Conservation (phyloP, 805 yeast genomes). For the Wickerhamiella sergipiensis region DNA sequence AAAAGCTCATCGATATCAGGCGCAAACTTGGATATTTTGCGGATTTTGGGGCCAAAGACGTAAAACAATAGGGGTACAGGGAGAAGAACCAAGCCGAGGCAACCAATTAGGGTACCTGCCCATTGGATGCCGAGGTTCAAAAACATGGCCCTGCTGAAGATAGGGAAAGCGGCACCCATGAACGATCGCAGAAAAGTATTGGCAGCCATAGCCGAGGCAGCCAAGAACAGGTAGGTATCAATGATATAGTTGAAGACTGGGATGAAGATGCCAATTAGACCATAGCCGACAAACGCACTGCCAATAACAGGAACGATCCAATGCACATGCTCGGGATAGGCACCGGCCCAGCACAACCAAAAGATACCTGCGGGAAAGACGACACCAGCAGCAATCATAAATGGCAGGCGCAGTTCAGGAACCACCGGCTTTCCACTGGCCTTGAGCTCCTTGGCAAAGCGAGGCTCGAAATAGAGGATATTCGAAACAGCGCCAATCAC, state of each 20-base stretch:
- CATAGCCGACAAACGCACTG: conserved; percentile 37
- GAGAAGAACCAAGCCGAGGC: conserved; percentile 39
- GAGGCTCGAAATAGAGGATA: conserved; percentile 38
- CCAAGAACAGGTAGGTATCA: conserved; percentile 42
- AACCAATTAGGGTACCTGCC: conserved; percentile 65
- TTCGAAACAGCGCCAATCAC: conserved; percentile 40
- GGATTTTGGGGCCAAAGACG: conserved; percentile 41
- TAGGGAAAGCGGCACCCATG: conserved; percentile 57
- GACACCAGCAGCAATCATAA: conserved; percentile 61
- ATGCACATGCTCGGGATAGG: conserved; percentile 47
- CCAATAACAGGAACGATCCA: conserved; percentile 48
- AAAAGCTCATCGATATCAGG: conserved; percentile 1
- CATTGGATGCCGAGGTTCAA: conserved; percentile 53
- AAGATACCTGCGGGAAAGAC: conserved; percentile 65
- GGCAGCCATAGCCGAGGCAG: conserved; percentile 54
- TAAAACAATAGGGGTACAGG: conserved; percentile 59
- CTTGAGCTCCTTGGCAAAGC: conserved; percentile 33
- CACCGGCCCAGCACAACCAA: conserved; percentile 82
- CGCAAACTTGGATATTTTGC: conserved; percentile 48
- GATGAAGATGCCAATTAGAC: conserved; percentile 42
- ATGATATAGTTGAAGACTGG: conserved; percentile 48
- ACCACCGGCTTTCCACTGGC: conserved; percentile 44
- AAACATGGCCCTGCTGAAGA: conserved; percentile 64
- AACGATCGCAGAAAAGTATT: conserved; percentile 56
- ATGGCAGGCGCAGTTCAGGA: conserved; percentile 69